Evolutionary conservation across 2,329 filamentous ascomycete species (phyloP), one percentile per base, ranked within the genome.

Genomic region (Malbranchea zuffiana): DNA sequence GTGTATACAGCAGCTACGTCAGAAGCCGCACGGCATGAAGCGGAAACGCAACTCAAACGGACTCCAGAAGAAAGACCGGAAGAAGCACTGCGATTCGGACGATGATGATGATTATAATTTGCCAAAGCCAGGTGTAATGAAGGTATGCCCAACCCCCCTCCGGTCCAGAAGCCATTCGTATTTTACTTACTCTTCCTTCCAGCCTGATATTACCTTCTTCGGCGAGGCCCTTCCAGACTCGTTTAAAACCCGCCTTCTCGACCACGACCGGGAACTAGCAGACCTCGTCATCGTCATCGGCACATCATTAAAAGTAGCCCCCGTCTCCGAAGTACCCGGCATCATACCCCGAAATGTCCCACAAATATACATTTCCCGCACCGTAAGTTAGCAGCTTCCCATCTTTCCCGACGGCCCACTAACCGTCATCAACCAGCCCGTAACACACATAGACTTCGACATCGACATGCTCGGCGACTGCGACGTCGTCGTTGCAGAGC

Each of bases 201-300:
- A 73, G 69, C 90, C 90, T 6, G 88, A 96, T 63, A 96, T 98
- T 54, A 96, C 85, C 31, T 96, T 98, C 66, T 96, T 96, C 52
- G 88, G 88, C 48, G 90, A 98, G 63, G 72, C 78, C 34, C 77
- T 98, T 1, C 87, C 88, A 0, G 77, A 83, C 49, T 74, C 76
- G 47, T 98, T 98, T 60, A 82, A 81, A 40, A 68, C 75, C 33
- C 80, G 87, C 5, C 72, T 96, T 10, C 76, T 82, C n/a, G 71
- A 83, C 42, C 73, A 84, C 49, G 90, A 98, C 59, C 76, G 77
- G 41, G 75, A 84, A 45, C 68, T 74, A 40, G 83, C 82, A 1
- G 90, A 98, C 56, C 71, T 98, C 11, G 82, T 96, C 47, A 79
- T 98, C 47, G 87, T 96, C 47, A 95, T 98, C 51, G 90, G 90